A percentile compares a stretch with the other conserved stretches of the same genome.
phyloP scores from a whole-genome alignment of 495 filamentous ascomycete species.

The Filosporella fistucella region DNA sequence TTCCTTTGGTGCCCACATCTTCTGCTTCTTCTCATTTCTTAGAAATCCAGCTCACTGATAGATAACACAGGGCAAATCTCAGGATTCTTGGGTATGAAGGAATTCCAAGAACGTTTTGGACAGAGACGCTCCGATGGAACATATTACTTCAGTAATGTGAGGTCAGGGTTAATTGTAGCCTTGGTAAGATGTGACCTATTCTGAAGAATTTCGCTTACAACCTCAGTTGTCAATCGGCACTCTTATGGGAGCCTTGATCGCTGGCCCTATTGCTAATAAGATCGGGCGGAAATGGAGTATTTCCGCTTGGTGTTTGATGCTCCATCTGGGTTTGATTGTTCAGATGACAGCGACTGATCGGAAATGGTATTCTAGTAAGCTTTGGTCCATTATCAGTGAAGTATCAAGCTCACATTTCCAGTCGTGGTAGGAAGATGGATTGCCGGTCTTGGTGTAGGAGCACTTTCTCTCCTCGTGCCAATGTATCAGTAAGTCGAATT shows the following conservation, averaged over 20 bases:
- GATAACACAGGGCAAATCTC: no score
- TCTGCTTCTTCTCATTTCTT: no score
- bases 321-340: slow-evolving; percentile 51
- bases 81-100: slow-evolving; percentile 37
- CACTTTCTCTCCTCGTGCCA: slow-evolving; percentile 48
- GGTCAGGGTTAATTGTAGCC: slow-evolving; percentile 51
- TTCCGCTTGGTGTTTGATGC: slow-evolving; percentile 45
- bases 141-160: slow-evolving; percentile 49
- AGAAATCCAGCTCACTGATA: slow-evolving; percentile 38
- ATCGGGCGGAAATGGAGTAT: slow-evolving; percentile 50
- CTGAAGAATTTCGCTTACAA: slow-evolving; percentile 5
- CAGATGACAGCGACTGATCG: slow-evolving; percentile 42
- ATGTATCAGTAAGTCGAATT: slow-evolving; percentile 40
- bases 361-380: slow-evolving; percentile 46
- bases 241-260: slow-evolving; percentile 49
- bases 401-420: not conserved
- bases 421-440: slow-evolving; percentile 44
- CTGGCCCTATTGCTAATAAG: slow-evolving; percentile 47
- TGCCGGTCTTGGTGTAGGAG: slow-evolving; percentile 52
- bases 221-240: slow-evolving; percentile 47
- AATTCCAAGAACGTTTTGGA: slow-evolving; percentile 47
- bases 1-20: no score
- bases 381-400: no score
- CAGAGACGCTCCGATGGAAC: slow-evolving; percentile 28
- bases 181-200: slow-evolving; percentile 33